These are phyloP conservation scores for Phylloporus rhodoxanthus DNA, from an alignment of 768 basidiomycete genomes.

Conservation along the genomic window DNA sequence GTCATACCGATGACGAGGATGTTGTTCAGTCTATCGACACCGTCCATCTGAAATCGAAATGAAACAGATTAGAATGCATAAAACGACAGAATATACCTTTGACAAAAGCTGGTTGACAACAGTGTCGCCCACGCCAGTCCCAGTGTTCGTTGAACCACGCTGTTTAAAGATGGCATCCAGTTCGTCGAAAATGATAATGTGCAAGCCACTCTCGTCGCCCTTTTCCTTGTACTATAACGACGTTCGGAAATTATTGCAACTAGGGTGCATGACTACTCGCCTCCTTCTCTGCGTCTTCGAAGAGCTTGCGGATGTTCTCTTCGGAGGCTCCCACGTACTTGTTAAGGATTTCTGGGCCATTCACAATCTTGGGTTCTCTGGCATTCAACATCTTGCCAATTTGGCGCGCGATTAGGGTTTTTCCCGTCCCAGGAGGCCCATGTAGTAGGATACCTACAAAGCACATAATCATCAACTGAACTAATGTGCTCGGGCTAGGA, in stretches of 20 bases:
- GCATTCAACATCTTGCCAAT: slow-evolving; percentile 99
- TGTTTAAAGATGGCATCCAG: slow-evolving; percentile 98
- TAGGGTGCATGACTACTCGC: slow-evolving; percentile 30
- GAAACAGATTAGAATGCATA: slow-evolving; percentile 3
- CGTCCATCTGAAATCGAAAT: slow-evolving; percentile 74
- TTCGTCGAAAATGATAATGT: slow-evolving; percentile 99
- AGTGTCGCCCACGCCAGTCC: slow-evolving; percentile 97
- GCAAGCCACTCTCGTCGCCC: slow-evolving; percentile 92
- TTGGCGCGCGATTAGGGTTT: slow-evolving; percentile 96
- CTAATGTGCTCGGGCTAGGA: not conserved
- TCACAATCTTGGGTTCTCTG: slow-evolving; percentile 94
- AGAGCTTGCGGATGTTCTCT: slow-evolving; percentile 96
- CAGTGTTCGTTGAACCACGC: slow-evolving; percentile 83
- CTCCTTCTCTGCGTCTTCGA: slow-evolving; percentile 98
- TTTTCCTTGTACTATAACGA: slow-evolving; percentile 83
- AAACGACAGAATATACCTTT: slow-evolving; percentile 50
- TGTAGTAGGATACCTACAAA: slow-evolving; percentile 80
- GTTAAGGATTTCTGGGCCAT: slow-evolving; percentile 95
- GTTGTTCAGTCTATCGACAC: slow-evolving; percentile 97
- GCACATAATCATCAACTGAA: not conserved
- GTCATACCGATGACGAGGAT: slow-evolving; percentile 99
- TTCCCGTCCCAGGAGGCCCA: slow-evolving; percentile 97
- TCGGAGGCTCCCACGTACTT: slow-evolving; percentile 97
- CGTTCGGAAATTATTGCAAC: slow-evolving; percentile 1
- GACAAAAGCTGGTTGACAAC: slow-evolving; percentile 98